These are phyloP conservation scores for Pulveroboletus ravenelii DNA, from an alignment of 768 basidiomycete genomes.

Conservation along the genomic window DNA sequence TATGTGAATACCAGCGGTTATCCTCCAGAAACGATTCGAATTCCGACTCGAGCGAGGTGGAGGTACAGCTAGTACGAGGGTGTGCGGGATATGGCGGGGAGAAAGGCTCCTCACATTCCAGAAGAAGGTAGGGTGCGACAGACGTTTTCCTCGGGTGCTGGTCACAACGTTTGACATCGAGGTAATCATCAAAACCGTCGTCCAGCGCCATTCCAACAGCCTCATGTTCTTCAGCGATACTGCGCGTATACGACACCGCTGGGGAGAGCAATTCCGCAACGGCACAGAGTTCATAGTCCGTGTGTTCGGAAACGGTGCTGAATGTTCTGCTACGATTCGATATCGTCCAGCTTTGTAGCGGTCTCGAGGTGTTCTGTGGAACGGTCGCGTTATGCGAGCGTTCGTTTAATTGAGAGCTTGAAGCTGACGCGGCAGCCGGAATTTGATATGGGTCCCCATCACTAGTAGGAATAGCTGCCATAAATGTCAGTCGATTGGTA, in stretches of 20 bases:
- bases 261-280: constrained; percentile 45
- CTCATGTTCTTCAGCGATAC: constrained; percentile 26
- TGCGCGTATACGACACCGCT: constrained; percentile 22
- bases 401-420: constrained; percentile 13
- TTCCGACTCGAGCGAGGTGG: constrained; percentile 34
- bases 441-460: constrained; percentile 16
- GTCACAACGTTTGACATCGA: constrained; percentile 22
- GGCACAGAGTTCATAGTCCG: constrained; percentile 49
- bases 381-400: constrained; percentile 22
- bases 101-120: constrained; percentile 30
- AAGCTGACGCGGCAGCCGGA: constrained; percentile 5
- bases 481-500: background rate
- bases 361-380: constrained; percentile 25
- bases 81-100: constrained; percentile 23
- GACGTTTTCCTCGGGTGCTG: constrained; percentile 9
- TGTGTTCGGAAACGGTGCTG: constrained; percentile 44
- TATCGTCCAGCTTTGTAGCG: constrained; percentile 16
- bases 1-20: constrained; percentile 20
- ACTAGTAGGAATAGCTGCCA: constrained; percentile 18
- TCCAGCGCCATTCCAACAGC: constrained; percentile 20
- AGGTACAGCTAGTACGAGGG: constrained; percentile 5
- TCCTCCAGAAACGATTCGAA: constrained; percentile 30
- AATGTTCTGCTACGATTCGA: constrained; percentile 30
- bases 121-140: constrained; percentile 21
- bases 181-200: constrained; percentile 25